phyloP scores from a whole-genome alignment of 768 basidiomycete species.

The Psilocybe cubensis region DNA sequence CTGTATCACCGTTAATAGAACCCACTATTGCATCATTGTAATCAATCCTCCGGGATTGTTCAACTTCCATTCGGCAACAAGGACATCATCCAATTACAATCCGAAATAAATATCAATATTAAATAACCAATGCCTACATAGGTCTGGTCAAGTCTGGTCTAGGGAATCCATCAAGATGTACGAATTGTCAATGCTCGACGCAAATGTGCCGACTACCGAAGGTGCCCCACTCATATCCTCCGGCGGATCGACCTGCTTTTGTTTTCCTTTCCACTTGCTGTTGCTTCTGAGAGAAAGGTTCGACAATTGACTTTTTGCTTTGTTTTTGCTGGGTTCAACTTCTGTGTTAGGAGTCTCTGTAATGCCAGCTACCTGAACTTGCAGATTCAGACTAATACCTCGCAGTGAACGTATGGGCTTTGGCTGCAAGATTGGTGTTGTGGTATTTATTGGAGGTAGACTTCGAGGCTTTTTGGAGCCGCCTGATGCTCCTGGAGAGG shows the following conservation, averaged over 20 bases:
- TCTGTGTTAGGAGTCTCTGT: conserved; percentile 9
- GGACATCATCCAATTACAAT: not conserved
- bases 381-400: conserved; percentile 24
- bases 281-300: conserved; percentile 12
- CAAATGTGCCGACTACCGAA: not conserved
- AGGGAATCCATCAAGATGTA: conserved; percentile 6
- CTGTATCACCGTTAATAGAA: conserved; percentile 18
- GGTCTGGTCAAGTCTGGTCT: too few species aligned
- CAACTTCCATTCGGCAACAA: not conserved
- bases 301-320: conserved; percentile 15
- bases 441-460: not conserved
- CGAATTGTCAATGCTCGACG: conserved; percentile 8
- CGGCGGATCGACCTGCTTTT: not conserved
- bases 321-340: conserved; percentile 10
- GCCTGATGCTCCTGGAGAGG: not conserved
- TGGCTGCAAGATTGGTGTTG: conserved; percentile 21
- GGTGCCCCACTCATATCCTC: not conserved
- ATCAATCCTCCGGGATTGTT: not conserved
- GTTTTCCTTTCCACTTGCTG: conserved; percentile 4
- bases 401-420: conserved; percentile 25
- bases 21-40: conserved; percentile 2
- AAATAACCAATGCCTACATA: not conserved
- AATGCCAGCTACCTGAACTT: conserved; percentile 22
- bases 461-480: not conserved
- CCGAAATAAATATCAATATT: not conserved